phyloP scores from a whole-genome alignment of 2,329 filamentous ascomycete species.

The Aspergillus thermomutatus region DNA sequence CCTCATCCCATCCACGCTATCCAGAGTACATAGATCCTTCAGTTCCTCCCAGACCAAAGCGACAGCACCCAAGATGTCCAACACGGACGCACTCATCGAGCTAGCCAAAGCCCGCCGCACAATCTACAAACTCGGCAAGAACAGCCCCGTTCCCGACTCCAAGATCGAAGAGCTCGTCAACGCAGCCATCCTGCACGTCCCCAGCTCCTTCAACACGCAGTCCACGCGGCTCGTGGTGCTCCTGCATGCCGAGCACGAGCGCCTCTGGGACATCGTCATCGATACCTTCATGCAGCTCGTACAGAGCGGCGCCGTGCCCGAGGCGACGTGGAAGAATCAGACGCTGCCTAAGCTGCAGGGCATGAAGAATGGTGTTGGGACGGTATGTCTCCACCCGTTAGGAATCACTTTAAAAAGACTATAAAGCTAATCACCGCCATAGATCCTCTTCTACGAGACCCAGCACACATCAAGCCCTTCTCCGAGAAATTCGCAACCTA shows the following conservation, averaged over 20 bases:
- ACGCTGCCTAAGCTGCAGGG: slow-evolving; percentile 47
- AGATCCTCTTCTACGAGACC: slow-evolving; percentile 84
- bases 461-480: slow-evolving; percentile 61
- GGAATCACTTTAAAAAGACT: slow-evolving; percentile 25
- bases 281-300: slow-evolving; percentile 67
- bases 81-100: slow-evolving; percentile 25
- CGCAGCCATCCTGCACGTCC: slow-evolving; percentile 62
- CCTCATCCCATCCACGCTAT: slow-evolving; percentile 29
- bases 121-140: slow-evolving; percentile 35
- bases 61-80: slow-evolving; percentile 4
- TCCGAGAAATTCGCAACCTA: slow-evolving; percentile 69
- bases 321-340: slow-evolving; percentile 55
- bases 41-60: slow-evolving; percentile 7
- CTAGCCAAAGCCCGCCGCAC: slow-evolving; percentile 34
- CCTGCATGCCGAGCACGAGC: slow-evolving; percentile 77
- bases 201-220: slow-evolving; percentile 87
- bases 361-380: slow-evolving; percentile 73
- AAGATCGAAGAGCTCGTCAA: slow-evolving; percentile 37
- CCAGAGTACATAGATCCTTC: slow-evolving; percentile 8
- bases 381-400: slow-evolving; percentile 49
- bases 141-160: slow-evolving; percentile 33
- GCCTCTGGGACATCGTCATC: slow-evolving; percentile 74
- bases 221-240: slow-evolving; percentile 75
- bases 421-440: background rate
- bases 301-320: slow-evolving; percentile 45